phyloP scores from a whole-genome alignment of 1,284 basidiomycete species.

The Coniophora puteana region DNA sequence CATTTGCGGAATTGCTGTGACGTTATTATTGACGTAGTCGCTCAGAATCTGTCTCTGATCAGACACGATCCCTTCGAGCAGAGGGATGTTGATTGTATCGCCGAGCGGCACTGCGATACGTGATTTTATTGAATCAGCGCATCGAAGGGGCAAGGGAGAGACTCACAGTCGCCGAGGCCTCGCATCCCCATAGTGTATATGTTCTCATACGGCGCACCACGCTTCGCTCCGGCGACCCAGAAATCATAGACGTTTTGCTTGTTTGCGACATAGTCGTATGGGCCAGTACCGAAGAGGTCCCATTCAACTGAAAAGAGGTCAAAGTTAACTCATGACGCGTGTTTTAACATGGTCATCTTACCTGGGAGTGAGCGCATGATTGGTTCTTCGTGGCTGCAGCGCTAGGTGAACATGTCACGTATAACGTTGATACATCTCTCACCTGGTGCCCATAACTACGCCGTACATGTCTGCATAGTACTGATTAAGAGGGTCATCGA shows the following conservation, averaged over 20 bases:
- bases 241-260: slow-evolving; percentile 51
- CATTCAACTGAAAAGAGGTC: slow-evolving; percentile 40
- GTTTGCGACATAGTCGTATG: slow-evolving; percentile 61
- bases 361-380: slow-evolving; percentile 61
- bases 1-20: slow-evolving; percentile 56
- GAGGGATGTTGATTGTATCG: slow-evolving; percentile 43
- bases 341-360: no score
- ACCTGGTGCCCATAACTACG: slow-evolving; percentile 67
- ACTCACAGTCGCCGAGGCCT: slow-evolving; percentile 54
- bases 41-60: slow-evolving; percentile 64
- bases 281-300: slow-evolving; percentile 47
- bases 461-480: slow-evolving; percentile 63
- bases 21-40: slow-evolving; percentile 48
- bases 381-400: slow-evolving; percentile 64
- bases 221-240: slow-evolving; percentile 55
- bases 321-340: no score
- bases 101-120: slow-evolving; percentile 45
- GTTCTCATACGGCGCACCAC: slow-evolving; percentile 54
- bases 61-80: slow-evolving; percentile 53
- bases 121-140: not conserved
- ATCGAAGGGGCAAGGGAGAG: slow-evolving; percentile 1
- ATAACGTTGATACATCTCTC: slow-evolving; percentile 1
- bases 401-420: slow-evolving; percentile 3
- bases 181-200: slow-evolving; percentile 66
- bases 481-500: slow-evolving; percentile 66